Conservation (phyloP, 768 basidiomycete species). For the Mycena albidolilacea region DNA sequence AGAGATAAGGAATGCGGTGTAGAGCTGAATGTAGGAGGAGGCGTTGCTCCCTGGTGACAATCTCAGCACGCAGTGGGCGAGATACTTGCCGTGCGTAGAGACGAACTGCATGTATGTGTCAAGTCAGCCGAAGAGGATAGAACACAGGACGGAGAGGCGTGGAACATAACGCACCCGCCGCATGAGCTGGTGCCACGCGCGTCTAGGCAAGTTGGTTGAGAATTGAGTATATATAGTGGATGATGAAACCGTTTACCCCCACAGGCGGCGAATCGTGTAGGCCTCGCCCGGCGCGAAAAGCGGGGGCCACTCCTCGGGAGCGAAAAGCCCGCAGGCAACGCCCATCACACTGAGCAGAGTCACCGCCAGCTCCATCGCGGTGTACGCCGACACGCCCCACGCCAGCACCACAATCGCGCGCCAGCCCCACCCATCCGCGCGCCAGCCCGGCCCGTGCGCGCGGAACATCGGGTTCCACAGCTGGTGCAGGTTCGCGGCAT, state of each 20-base stretch:
- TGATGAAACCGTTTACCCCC: conserved; percentile 49
- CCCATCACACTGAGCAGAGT: conserved; percentile 41
- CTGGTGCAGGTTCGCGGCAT: conserved; percentile 40
- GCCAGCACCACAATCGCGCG: conserved; percentile 31
- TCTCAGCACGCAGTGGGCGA: no score
- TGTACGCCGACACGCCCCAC: conserved; percentile 15
- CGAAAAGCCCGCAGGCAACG: conserved; percentile 44
- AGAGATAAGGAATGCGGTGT: conserved; percentile 52
- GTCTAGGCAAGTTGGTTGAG: not conserved
- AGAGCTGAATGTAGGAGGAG: conserved; percentile 51
- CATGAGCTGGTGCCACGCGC: conserved; percentile 33
- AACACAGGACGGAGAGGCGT: no score
- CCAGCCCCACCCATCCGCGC: conserved; percentile 8
- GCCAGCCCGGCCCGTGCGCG: conserved; percentile 8
- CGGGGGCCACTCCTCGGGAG: conserved; percentile 56
- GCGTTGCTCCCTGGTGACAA: conserved; percentile 44
- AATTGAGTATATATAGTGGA: no score
- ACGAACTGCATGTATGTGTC: no score
- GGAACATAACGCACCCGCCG: conserved; percentile 12
- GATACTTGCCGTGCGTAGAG: no score
- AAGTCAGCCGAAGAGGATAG: no score
- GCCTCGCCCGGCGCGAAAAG: conserved; percentile 54
- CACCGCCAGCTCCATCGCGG: conserved; percentile 17
- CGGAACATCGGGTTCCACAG: conserved; percentile 39
- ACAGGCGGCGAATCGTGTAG: conserved; percentile 56